Conservation (phyloP, 345 rosid species). For the Clarkia xantiana region DNA sequence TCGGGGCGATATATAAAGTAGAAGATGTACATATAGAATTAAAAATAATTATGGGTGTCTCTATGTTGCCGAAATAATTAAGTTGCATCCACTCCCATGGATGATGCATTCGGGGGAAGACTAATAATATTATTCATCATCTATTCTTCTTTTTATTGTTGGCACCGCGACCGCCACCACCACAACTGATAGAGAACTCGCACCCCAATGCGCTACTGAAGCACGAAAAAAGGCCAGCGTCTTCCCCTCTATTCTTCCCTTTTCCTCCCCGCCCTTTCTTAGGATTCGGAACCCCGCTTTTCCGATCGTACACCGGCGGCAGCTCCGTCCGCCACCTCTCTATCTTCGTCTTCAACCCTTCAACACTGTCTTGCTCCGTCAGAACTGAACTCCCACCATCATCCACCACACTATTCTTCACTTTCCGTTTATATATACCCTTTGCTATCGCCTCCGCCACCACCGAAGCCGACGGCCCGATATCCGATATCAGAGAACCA, state of each 20-base stretch:
- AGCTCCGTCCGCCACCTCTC: constrained; percentile 61
- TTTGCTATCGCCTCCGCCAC: constrained; percentile 92
- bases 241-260: constrained; percentile 14
- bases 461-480: constrained; percentile 90
- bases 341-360: constrained; percentile 42
- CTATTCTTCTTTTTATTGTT: constrained; percentile 17
- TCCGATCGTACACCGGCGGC: constrained; percentile 18
- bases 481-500: constrained; percentile 28
- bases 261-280: constrained; percentile 7
- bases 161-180: constrained; percentile 21
- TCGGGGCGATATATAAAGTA: no score
- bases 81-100: no score
- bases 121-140: not conserved
- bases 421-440: constrained; percentile 38
- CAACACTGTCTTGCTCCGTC: constrained; percentile 28
- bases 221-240: constrained; percentile 50
- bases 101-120: no score
- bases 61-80: no score
- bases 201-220: constrained; percentile 64
- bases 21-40: no score
- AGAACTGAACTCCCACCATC: constrained; percentile 30
- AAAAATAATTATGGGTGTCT: no score
- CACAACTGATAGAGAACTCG: constrained; percentile 78
- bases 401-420: not conserved
- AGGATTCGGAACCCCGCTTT: constrained; percentile 6